phyloP scores from a whole-genome alignment of 257 asterid species.

The Salvia miltiorrhiza region DNA sequence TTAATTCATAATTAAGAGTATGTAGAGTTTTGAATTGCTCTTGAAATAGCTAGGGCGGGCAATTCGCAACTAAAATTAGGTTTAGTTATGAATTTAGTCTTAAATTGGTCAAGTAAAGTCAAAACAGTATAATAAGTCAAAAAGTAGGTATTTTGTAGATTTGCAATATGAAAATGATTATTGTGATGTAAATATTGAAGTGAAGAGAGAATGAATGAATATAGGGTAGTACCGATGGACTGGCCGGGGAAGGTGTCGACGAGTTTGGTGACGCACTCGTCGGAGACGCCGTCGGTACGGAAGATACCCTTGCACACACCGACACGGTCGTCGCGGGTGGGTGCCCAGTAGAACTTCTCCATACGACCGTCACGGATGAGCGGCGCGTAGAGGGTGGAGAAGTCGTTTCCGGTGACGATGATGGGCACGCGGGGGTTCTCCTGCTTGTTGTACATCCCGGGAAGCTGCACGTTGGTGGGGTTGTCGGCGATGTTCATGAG shows the following conservation, averaged over 20 bases:
- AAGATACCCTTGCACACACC: conserved; percentile 60
- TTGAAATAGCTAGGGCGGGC: too few relatives aligned
- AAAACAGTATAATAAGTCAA: too few relatives aligned
- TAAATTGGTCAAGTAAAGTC: too few relatives aligned
- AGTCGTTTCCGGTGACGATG: conserved; percentile 60
- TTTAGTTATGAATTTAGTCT: too few relatives aligned
- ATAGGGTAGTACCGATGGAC: conserved; percentile 60
- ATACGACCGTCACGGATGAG: conserved; percentile 67
- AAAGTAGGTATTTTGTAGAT: too few relatives aligned
- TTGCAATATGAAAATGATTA: too few relatives aligned
- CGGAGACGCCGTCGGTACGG: conserved; percentile 37
- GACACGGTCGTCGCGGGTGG: conserved; percentile 58
- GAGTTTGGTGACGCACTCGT: conserved; percentile 32
- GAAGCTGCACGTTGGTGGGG: conserved; percentile 66
- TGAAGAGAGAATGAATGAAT: too few relatives aligned
- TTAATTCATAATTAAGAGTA: too few relatives aligned
- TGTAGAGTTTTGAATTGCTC: too few relatives aligned
- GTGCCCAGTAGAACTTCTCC: conserved; percentile 77
- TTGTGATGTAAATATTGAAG: too few relatives aligned
- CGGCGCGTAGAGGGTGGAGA: conserved; percentile 59
- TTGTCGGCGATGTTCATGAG: conserved; percentile 70
- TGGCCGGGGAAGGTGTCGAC: conserved; percentile 67
- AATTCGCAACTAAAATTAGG: too few relatives aligned
- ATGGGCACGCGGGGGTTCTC: conserved; percentile 60
- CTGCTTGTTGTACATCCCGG: conserved; percentile 75